Base-by-base conservation (phyloP, 805 yeast species). In the Pichia nanzhaoensis region DNA sequence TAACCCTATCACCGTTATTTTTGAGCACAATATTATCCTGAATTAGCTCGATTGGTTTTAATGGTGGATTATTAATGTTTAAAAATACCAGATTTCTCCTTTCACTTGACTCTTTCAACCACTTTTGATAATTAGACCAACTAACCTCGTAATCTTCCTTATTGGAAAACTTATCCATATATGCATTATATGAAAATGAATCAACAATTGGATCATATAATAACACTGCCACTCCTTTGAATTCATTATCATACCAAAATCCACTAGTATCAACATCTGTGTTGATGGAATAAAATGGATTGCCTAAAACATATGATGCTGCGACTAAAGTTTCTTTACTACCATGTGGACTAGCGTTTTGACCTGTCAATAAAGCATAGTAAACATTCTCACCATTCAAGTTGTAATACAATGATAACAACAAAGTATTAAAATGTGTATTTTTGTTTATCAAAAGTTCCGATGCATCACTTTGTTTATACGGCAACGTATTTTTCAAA, bases 281-380 rank as follows among this genome's bases (percentile, higher is more conserved):
- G 32, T 69, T 66, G 9, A 73, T 77, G 51, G 73, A 78, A 55
- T 75, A 73, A 49, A 61, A 74, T 3, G 65, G 60, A 32, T 65
- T 58, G 14, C 60, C 56, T 34, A 71, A 58, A 1, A 68, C 73
- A 14, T 65, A 61, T 4, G 78, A 70, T 6, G 78, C 77, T 0
- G 78, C 77, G 42, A 73, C 66, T 47, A 74, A 71, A 1, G 79
- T 72, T 49, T 74, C 78, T 52, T 74, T 75, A 49, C 72, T 75
- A 21, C 75, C 80, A 51, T 68, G 69, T 2, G 71, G 70, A 12
- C 48, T 27, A 53, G 70, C 67, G 51, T 67, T 64, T 1, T 68
- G 56, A 12, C 47, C 50, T 17, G 51, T 48, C 19, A 51, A 44
- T 24, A 74, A 57, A 22, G 66, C 68, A 51, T 74, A 72, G 51